Evolutionary conservation across 805 yeast species (phyloP), one percentile per base, ranked within the genome.

Genomic region (Sugiyamaella boreocaroliniensis): DNA sequence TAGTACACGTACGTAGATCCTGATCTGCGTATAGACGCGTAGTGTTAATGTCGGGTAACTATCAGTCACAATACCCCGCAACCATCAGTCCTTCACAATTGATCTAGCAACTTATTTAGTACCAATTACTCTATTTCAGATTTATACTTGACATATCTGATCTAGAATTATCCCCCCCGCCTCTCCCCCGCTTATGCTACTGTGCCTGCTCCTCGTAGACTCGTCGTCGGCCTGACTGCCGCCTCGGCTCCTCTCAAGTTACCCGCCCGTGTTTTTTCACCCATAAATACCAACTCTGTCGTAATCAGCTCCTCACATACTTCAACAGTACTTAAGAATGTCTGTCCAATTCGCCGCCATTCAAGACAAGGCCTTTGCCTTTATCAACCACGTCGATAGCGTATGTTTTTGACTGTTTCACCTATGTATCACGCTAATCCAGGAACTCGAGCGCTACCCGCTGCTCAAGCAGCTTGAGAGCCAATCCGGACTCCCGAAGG

Each of bases 401-500:
- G 66, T 62, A 43, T 26, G 61, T 56, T 16, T 9, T 14, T 22
- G 16, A 4, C 47, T 15, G 14, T 34, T 18, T 29, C 29, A 41
- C 16, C 2, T 32, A 9, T 19, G 20, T 44, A 41, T 14, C 40
- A 14, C 29, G 29, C 43, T 29, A 19, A 12, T 15, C 14, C 26
- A 57, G 58, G 73, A 70, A 56, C 69, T 69, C 44, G 63, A 58
- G 55, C 62, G 62, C 57, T 64, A 64, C 60, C 64, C 65, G 4
- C 26, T 59, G n/a, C 56, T 71, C 42, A 58, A 56, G 53, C 54
- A 64, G 40, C 50, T 70, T 10, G 74, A 70, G 62, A 48, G 53
- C 50, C 70, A 64, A 54, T 57, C 65, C 22, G 48, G 48, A 40
- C 55, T 72, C 44, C 97, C 98, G 68, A 85, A 90, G 77, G 84